A percentile compares a stretch with the other conserved stretches of the same genome.
Evolutionary conservation across 495 filamentous ascomycete species (phyloP).

Genomic region (Alectoria sarmentosa): DNA sequence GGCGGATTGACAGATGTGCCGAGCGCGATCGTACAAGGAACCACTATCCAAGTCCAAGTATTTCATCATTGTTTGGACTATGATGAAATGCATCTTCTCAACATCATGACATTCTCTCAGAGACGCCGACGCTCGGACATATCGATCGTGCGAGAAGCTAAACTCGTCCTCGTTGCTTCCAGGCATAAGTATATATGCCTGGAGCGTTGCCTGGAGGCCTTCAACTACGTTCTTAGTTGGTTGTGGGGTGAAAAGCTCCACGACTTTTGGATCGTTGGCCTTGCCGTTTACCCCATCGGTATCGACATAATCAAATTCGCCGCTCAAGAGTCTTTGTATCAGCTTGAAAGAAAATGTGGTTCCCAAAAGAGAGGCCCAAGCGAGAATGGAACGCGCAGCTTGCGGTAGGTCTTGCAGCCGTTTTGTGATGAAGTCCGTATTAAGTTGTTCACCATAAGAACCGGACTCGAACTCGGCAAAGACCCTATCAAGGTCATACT

Average conservation of each 20-base stretch:
- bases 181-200: conserved; percentile 66
- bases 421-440: conserved; percentile 69
- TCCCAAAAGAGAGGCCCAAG: conserved; percentile 80
- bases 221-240: conserved; percentile 51
- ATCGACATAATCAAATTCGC: conserved; percentile 52
- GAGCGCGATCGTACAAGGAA: conserved; percentile 56
- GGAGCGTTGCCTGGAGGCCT: conserved; percentile 70
- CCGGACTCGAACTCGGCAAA: conserved; percentile 75
- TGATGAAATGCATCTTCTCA: conserved; percentile 79
- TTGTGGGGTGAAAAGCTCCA: conserved; percentile 26
- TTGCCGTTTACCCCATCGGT: conserved; percentile 35
- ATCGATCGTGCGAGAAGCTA: conserved; percentile 77
- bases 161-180: conserved; percentile 72
- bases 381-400: conserved; percentile 65
- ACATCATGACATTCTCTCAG: conserved; percentile 60
- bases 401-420: conserved; percentile 67
- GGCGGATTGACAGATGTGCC: conserved; percentile 67
- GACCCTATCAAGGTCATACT: conserved; percentile 74
- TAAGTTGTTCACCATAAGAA: conserved; percentile 67
- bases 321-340: conserved; percentile 67
- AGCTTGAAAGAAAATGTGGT: conserved; percentile 72
- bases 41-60: conserved; percentile 52
- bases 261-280: conserved; percentile 32
- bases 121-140: conserved; percentile 63
- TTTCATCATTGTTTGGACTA: conserved; percentile 70